Evolutionary conservation across 2,329 filamentous ascomycete genomes (phyloP), one percentile per base, ranked within the genome.

Genomic region (Drechslerella coelobrocha): DNA sequence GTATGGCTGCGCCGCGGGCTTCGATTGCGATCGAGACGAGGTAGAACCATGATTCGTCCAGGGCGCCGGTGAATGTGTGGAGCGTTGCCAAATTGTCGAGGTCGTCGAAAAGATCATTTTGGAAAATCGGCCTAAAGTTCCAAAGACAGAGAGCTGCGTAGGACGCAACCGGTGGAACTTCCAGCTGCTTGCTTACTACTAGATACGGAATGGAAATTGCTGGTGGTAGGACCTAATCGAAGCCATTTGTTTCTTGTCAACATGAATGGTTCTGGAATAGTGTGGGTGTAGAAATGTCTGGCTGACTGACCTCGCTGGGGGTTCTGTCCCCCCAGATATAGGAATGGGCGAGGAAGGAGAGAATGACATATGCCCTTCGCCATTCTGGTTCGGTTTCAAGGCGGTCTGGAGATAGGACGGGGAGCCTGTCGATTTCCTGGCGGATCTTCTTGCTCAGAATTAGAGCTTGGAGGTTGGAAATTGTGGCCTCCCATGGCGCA

Each of bases 21-120:
- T 99, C 94, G 73, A 99, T 97, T 72, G 93, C 94, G 2, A 97
- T 90, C 0, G 92, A 97, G 56, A 97, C 87, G 10, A 99, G 84
- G 78, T 97, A 99, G 78, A 99, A 99, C 94, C 94, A 99, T 73
- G 94, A 96, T 81, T 99, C 94, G 78, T 99, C 94, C 61, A 96
- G 83, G 6, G 92, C 92, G 54, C 94, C 94, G 14, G 94, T 97
- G 77, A 97, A 95, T 14, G 94, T 97, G 76, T 88, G 86, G 71
- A 97, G 83, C 1, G 91, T 94, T 41, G 91, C 88, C 61, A 99
- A 84, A 76, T 99, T 97, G 77, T 94, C 88, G 48, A 97, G 84
- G 73, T 87, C 86, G 77, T 95, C 91, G 63, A 94, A 86, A 34
- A 85, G 84, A 78, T 97, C 92, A 72, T 91, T 86, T 68, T 87